These are phyloP conservation scores for Besnoitia besnoiti DNA, from an alignment of 169 alveolate genomes.

Conservation along the genomic window DNA sequence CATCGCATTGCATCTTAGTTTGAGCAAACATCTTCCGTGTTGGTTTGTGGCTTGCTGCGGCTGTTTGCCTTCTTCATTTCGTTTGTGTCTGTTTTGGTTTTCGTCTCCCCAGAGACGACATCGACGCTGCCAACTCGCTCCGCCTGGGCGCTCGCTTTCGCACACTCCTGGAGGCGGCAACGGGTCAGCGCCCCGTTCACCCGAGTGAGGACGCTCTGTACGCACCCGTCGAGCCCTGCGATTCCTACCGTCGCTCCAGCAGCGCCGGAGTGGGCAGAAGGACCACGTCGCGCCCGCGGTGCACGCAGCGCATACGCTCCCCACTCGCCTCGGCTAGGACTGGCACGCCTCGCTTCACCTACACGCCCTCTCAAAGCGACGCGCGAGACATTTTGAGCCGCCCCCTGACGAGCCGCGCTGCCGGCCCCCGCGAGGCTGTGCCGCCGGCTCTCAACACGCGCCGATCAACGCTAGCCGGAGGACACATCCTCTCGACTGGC, in stretches of 20 bases:
- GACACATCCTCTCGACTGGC: too few relatives aligned
- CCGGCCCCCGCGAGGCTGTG: too few relatives aligned
- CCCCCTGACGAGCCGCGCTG: too few relatives aligned
- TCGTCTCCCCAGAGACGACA: background rate
- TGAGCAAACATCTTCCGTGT: background rate
- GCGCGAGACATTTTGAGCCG: too few relatives aligned
- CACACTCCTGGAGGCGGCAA: background rate
- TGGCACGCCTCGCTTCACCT: background rate
- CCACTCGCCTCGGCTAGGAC: background rate
- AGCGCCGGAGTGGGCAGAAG: background rate
- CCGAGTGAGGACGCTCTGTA: background rate
- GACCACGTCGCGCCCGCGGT: background rate
- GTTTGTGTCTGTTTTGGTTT: background rate
- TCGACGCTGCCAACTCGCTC: slow-evolving; percentile 24
- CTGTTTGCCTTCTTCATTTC: background rate
- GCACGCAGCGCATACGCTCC: background rate
- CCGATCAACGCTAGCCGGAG: too few relatives aligned
- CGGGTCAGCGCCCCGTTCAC: background rate
- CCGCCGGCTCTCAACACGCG: too few relatives aligned
- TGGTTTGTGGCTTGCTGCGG: background rate
- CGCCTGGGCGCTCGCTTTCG: slow-evolving; percentile 27
- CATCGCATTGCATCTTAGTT: background rate
- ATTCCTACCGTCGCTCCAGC: background rate
- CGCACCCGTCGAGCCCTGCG: background rate
- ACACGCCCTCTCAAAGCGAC: too few relatives aligned